Base-by-base conservation (phyloP, 495 filamentous ascomycete species). In the Parathielavia hyrcaniae region DNA sequence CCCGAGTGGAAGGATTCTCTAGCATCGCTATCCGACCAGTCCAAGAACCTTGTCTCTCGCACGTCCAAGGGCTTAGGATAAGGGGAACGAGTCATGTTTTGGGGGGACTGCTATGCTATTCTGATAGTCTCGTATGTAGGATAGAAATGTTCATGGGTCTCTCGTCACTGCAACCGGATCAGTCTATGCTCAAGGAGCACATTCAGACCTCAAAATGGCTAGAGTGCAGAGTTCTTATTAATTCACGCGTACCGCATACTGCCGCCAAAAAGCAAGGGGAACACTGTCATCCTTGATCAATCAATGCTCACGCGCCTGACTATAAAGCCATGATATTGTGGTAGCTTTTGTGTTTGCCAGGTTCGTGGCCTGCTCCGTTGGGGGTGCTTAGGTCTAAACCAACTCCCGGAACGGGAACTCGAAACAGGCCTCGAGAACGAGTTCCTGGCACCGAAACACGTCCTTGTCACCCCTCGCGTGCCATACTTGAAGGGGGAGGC, bases 391-490 rank as follows among this genome's bases (percentile, higher is more conserved):
- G 19, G 44, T 46, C 44, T 23, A 26, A 46, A 22, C 53, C 40
- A 41, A 55, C 20, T 17, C 53, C 40, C 36, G 39, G 53, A 55
- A 55, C 53, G 30, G 36, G 53, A 55, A 55, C n/a, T 47, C 45
- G 4, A 50, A 13, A 14, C 30, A 50, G 47, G n/a, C n/a, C n/a
- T n/a, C n/a, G 32, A 23, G 44, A 55, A 55, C 53, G 43, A 30
- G 36, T 55, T 55, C 23, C n/a, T n/a, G n/a, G n/a, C n/a, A n/a
- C n/a, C 40, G 36, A 55, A 45, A 55, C 53, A 45, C 53, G 40
- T 55, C n/a, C n/a, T n/a, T n/a, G n/a, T n/a, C n/a, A n/a, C n/a
- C n/a, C n/a, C n/a, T n/a, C n/a, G n/a, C n/a, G n/a, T n/a, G n/a
- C n/a, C n/a, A n/a, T n/a, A n/a, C 46, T 22, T 55, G 22, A 5